A percentile compares a stretch with the other conserved stretches of the same genome.
phyloP scores from a whole-genome alignment of 1,284 basidiomycete species.

The Ustilago cynodontis region DNA sequence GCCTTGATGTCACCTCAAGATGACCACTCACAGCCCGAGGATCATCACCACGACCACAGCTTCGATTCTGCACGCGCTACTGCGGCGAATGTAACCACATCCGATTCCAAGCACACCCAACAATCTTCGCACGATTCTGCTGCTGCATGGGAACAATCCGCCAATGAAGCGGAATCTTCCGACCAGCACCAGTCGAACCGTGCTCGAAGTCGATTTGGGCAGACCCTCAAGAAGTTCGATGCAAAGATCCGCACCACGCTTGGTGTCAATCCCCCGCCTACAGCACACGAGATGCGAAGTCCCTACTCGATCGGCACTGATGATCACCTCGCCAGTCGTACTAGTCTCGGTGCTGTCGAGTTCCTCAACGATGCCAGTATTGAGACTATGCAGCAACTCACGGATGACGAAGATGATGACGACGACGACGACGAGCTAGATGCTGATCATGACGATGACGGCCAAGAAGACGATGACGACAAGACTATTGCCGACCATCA shows the following conservation, averaged over 20 bases:
- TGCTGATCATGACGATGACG: neutral
- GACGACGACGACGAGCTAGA: conserved; percentile 29
- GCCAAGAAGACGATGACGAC: conserved; percentile 15
- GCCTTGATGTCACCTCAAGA: conserved; percentile 34
- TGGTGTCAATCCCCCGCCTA: conserved; percentile 37
- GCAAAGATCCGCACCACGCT: conserved; percentile 33
- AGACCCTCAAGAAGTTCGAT: conserved; percentile 40
- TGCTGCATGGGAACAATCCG: conserved; percentile 33
- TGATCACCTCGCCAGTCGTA: conserved; percentile 31
- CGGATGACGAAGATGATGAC: conserved; percentile 32
- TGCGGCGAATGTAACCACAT: neutral
- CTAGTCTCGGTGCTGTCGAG: conserved; percentile 29
- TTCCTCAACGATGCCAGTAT: conserved; percentile 47
- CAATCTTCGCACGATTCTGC: conserved; percentile 11
- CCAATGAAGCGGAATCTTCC: conserved; percentile 24
- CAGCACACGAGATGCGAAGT: conserved; percentile 28
- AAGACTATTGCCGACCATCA: conserved; percentile 17
- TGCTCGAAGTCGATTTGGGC: conserved; percentile 17
- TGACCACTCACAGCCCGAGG: conserved; percentile 23
- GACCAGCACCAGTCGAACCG: conserved; percentile 29
- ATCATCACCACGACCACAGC: conserved; percentile 21
- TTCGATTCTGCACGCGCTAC: neutral
- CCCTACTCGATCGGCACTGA: conserved; percentile 43
- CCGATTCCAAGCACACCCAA: neutral
- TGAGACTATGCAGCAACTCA: conserved; percentile 37